phyloP scores from a whole-genome alignment of 1,284 basidiomycete species.

The Inonotus hispidus region DNA sequence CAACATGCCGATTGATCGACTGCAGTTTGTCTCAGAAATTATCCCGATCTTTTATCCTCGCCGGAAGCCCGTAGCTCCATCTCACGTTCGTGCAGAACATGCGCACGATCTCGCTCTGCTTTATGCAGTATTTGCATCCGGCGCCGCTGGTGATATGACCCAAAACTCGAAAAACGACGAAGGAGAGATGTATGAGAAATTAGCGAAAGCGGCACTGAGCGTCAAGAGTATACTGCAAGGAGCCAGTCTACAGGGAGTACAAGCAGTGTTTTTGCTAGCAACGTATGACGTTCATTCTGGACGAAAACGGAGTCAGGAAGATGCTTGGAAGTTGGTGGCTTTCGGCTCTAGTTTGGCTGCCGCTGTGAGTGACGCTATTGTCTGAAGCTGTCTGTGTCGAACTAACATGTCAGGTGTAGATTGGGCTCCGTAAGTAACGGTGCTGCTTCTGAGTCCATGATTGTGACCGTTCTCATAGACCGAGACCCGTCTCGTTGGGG shows the following conservation, averaged over 20 bases:
- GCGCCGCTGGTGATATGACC: constrained; percentile 19
- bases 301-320: constrained; percentile 1
- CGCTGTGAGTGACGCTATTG: constrained; percentile 16
- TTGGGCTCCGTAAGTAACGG: constrained; percentile 19
- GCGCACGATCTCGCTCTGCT: constrained; percentile 20
- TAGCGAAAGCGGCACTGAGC: constrained; percentile 18
- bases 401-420: constrained; percentile 9
- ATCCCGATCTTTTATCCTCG: constrained; percentile 17
- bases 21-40: constrained; percentile 17
- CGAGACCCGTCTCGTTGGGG: constrained; percentile 15
- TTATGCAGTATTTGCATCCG: constrained; percentile 19
- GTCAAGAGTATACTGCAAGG: constrained; percentile 16
- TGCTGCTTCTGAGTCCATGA: neutral
- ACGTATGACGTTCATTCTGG: constrained; percentile 7
- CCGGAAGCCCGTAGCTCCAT: neutral
- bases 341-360: constrained; percentile 15
- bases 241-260: constrained; percentile 16
- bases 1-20: constrained; percentile 13
- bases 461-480: neutral
- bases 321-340: constrained; percentile 16
- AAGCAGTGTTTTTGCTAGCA: constrained; percentile 17
- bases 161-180: constrained; percentile 18
- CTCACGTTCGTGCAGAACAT: neutral
- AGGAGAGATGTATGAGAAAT: constrained; percentile 16
- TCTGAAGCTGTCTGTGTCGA: neutral